Evolutionary conservation across 2,329 filamentous ascomycete species (phyloP).

Genomic region (Ceratocystis huliohia): DNA sequence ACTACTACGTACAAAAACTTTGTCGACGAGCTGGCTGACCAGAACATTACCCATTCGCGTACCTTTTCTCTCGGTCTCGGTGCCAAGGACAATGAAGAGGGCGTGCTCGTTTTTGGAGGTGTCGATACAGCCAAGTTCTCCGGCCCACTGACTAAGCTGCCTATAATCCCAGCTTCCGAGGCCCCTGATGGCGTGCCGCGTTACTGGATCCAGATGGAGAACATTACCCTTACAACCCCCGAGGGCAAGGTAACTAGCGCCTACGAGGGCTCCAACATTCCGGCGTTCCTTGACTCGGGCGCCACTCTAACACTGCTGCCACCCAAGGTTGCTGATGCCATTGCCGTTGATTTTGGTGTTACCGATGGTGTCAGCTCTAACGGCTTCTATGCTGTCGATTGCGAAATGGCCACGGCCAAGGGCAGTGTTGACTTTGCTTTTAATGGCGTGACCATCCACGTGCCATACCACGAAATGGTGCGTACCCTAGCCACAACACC

Average conservation of each 20-base stretch:
- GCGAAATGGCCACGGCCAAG: constrained; percentile 30
- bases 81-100: constrained; percentile 44
- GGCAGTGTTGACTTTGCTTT: constrained; percentile 41
- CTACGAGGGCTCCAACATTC: constrained; percentile 32
- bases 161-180: constrained; percentile 44
- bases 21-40: constrained; percentile 37
- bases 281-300: constrained; percentile 59
- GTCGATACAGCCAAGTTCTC: constrained; percentile 52
- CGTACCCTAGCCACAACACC: constrained; percentile 22
- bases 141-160: constrained; percentile 46
- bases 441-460: constrained; percentile 35
- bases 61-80: constrained; percentile 56
- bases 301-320: constrained; percentile 57
- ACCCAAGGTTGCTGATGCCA: constrained; percentile 36
- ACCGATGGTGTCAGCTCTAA: constrained; percentile 28
- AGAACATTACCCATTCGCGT: constrained; percentile 45
- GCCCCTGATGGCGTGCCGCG: constrained; percentile 43
- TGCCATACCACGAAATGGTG: constrained; percentile 37
- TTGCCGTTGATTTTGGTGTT: constrained; percentile 39
- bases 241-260: constrained; percentile 25
- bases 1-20: constrained; percentile 40
- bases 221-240: constrained; percentile 33
- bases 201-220: constrained; percentile 41
- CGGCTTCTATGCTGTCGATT: constrained; percentile 38
- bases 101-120: constrained; percentile 56